Evolutionary conservation across 164 flowering plant genomes (phyloP).

Genomic region (Piper longum): DNA sequence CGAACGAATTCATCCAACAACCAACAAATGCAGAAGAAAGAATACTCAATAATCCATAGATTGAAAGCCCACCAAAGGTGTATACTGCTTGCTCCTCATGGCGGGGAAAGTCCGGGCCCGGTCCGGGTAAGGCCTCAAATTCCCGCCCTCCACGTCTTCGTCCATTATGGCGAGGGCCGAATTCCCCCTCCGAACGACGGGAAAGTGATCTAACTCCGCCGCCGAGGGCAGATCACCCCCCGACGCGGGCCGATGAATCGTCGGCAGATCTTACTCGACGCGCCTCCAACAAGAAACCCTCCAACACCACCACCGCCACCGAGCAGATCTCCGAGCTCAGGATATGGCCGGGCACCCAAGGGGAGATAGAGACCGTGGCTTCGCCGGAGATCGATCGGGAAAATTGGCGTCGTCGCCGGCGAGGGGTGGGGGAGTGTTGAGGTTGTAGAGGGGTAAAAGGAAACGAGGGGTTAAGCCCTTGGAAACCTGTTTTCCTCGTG

Average conservation of each 20-base stretch:
- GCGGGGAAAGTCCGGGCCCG: conserved; percentile 69
- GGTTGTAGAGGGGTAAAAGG: too few species aligned
- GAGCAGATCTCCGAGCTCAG: too few species aligned
- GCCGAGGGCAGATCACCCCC: conserved; percentile 84
- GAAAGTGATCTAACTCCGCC: conserved; percentile 43
- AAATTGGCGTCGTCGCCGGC: too few species aligned
- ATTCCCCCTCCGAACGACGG: conserved; percentile 57
- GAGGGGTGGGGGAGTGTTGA: too few species aligned
- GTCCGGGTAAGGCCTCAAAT: conserved; percentile 47
- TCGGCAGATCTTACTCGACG: conserved; percentile 18
- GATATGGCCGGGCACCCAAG: too few species aligned
- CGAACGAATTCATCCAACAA: too few species aligned
- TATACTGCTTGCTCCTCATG: conserved; percentile 72
- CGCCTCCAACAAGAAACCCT: background rate
- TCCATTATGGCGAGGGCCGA: conserved; percentile 55
- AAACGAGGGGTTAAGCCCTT: too few species aligned
- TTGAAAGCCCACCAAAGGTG: conserved; percentile 44
- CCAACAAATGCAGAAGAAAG: background rate
- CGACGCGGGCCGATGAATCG: conserved; percentile 75
- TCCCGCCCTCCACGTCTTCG: conserved; percentile 63
- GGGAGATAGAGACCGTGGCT: too few species aligned
- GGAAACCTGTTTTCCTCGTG: too few species aligned
- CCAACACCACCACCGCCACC: background rate
- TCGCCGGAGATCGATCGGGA: too few species aligned
- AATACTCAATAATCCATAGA: background rate